Conservation (phyloP, 1,284 basidiomycete species). For the Boletus sp. region DNA sequence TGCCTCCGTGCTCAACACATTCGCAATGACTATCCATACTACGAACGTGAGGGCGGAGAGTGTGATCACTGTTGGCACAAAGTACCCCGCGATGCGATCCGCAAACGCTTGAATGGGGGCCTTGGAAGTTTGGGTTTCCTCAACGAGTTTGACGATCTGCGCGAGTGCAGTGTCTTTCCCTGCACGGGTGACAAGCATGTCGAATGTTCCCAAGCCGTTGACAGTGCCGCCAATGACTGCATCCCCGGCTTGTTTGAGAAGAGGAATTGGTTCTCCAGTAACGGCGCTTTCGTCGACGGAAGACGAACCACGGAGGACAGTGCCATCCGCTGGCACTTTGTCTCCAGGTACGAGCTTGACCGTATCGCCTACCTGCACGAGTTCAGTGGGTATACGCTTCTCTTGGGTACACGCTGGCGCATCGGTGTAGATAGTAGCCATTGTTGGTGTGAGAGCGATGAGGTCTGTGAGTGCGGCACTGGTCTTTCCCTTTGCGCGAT, state of each 20-base stretch:
- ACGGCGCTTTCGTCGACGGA: conserved; percentile 96
- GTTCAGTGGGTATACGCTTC: conserved; percentile 91
- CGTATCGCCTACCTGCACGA: conserved; percentile 92
- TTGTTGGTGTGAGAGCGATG: conserved; percentile 92
- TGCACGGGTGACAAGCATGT: conserved; percentile 93
- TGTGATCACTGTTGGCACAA: conserved; percentile 91
- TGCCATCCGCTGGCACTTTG: conserved; percentile 95
- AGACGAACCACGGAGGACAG: conserved; percentile 84
- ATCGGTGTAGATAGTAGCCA: conserved; percentile 94
- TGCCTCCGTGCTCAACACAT: conserved; percentile 56
- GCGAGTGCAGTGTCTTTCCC: conserved; percentile 96
- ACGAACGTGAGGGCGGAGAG: conserved; percentile 85
- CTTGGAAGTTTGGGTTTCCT: conserved; percentile 97
- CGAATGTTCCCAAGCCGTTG: conserved; percentile 94
- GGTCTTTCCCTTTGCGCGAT: conserved; percentile 96
- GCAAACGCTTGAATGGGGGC: conserved; percentile 98
- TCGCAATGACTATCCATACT: conserved; percentile 82
- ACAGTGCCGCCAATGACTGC: conserved; percentile 95
- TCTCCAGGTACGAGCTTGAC: conserved; percentile 97
- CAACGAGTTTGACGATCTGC: conserved; percentile 96
- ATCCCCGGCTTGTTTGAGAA: conserved; percentile 83
- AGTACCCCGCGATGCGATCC: conserved; percentile 92
- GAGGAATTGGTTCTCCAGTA: conserved; percentile 95
- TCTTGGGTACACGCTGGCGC: conserved; percentile 78
- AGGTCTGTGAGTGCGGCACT: conserved; percentile 96